Evolutionary conservation across 2,329 filamentous ascomycete genomes (phyloP), one percentile per base, ranked within the genome.

Genomic region (Epichloe brachyelytri): DNA sequence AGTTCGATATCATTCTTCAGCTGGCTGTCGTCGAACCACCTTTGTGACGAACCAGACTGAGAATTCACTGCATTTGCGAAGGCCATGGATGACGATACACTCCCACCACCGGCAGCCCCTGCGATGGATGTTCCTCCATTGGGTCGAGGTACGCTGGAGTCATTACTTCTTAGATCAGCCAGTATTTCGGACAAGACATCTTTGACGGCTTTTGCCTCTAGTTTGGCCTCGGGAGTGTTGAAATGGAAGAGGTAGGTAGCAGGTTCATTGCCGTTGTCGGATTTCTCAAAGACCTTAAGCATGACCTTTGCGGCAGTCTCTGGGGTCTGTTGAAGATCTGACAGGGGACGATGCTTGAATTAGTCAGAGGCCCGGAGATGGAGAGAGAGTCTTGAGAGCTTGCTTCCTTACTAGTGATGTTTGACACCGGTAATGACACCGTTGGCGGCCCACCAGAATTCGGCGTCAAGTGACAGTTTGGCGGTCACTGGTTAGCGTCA

Each of bases 311-410:
- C 74, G 37, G 81, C 83, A n/a, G 76, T 83, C 54, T 88, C 88
- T 12, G 93, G 90, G 1, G 93, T 97, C 66, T 97, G 91, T 67
- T 98, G 91, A 46, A 98, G 79, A 70, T 97, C 88, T 93, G 59
- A 20, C 17, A 17, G 5, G 14, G 26, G 5, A 34, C 36, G 22
- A 37, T 15, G 22, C 17, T 26, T 26, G 17, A 33, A 38, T 43
- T 19, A 44, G 22, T 10, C 53, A 38, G 52, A 43, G 26, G 30
- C 15, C 43, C 48, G 45, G 19, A 38, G 10, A 38, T 5, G 4
- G 19, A 39, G 19, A 26, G 22, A 2, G 8, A 41, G 15, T 30
- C 26, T 30, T 4, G 64, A 30, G 34, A n/a, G 17, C 11, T 19
- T 49, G 19, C 11, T 19, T 49, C 55, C 57, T 64, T 74, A 93